Percentiles rank a stretch among this genome's conserved stretches.
Evolutionary conservation across 169 alveolate genomes (phyloP).

Genomic region (Theileria equi): DNA sequence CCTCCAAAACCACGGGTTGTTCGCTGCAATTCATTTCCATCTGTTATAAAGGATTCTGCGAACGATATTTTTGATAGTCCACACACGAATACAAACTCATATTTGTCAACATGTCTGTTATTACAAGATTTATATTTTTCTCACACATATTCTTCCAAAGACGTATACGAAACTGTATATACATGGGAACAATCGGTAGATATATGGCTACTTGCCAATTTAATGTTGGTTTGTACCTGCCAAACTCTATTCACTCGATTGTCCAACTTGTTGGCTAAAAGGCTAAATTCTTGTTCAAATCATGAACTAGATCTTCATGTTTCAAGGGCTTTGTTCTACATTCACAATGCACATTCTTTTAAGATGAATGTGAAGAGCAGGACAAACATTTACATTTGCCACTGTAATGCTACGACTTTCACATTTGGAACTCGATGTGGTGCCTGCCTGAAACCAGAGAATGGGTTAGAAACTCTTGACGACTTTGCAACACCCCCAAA

Average conservation of each 20-base stretch:
- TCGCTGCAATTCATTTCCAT: background rate
- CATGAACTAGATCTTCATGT: slow-evolving; percentile 31
- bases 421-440: slow-evolving; percentile 44
- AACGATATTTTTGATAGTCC: too few species aligned
- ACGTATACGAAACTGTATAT: background rate
- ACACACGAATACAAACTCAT: background rate
- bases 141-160: too few species aligned
- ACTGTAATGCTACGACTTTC: slow-evolving; percentile 38
- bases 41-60: too few species aligned
- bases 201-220: slow-evolving; percentile 34
- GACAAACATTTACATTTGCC: slow-evolving; percentile 34
- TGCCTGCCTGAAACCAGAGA: background rate
- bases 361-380: background rate
- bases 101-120: slow-evolving; percentile 38
- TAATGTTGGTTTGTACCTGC: slow-evolving; percentile 16
- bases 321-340: slow-evolving; percentile 36
- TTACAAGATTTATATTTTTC: slow-evolving; percentile 4
- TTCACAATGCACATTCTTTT: background rate
- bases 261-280: background rate
- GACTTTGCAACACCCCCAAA: too few species aligned
- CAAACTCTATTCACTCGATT: background rate
- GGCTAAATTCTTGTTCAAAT: background rate
- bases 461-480: slow-evolving; percentile 6
- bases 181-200: slow-evolving; percentile 23
- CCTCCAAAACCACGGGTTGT: too few species aligned